Evolutionary conservation across 345 rosid genomes (phyloP), one percentile per base, ranked within the genome.

Genomic region (Balakata baccata): DNA sequence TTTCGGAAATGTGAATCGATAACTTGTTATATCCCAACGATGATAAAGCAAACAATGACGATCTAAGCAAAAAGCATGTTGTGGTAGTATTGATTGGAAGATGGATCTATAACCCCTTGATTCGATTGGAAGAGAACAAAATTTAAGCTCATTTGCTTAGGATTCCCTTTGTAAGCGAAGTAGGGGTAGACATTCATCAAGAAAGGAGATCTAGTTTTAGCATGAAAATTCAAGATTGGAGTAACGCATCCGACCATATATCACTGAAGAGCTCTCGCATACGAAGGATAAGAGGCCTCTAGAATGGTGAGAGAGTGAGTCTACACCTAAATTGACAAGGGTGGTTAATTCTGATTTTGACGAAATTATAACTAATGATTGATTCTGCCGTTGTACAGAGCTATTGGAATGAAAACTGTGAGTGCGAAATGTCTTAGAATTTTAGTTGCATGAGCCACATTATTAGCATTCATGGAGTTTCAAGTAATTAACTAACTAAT

Each of bases 21-120:
- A 93, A 75, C 11, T 90, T 85, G 82, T 85, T 88, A 72, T 81
- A 91, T 5, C 98, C 99, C 41, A 81, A 37, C 23, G 88, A 70
- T 39, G 88, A 84, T 43, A 96, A 66, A 34, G 98, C 99, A 0
- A 2, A 87, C 97, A 6, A 98, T 90, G 69, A 93, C 99, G 60
- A 96, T 91, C 69, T 95, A 98, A 3, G 97, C 90, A 81, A 88
- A 88, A 13, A 95, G 61, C 99, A 95, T 95, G 90, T 93, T 96
- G 75, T 88, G 89, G 78, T 93, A 96, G 53, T 78, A 90, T 7
- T 91, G 87, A 11, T 87, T 86, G 12, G 96, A 83, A 14, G 68
- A 70, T 3, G 96, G 90, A 73, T 96, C 99, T 6, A 84, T 77
- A 10, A 89, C 18, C 8, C 97, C 97, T 41, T 87, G 89, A 66